Evolutionary conservation across 495 filamentous ascomycete species (phyloP), one percentile per base, ranked within the genome.

Genomic region (Chaetomidium leptoderma): DNA sequence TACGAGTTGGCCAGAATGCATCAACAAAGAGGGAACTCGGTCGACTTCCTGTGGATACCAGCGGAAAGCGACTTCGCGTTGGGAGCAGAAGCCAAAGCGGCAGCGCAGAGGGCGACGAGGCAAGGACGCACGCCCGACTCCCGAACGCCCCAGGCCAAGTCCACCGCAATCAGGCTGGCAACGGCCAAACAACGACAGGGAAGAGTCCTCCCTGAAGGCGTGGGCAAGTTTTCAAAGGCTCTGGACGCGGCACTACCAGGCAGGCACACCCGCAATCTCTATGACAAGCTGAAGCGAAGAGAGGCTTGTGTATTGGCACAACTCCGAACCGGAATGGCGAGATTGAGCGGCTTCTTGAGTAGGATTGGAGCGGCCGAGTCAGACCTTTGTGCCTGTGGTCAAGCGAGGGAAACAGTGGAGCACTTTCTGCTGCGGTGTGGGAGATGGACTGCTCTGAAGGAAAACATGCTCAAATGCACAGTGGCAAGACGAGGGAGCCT

Each of bases 361-460:
- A 53, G 57, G 44, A 71, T 74, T 49, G 63, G 65, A 43, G 61
- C 58, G 2, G 44, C 42, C 17, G 60, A 65, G 24, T 53, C 60
- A 14, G 65, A 60, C 44, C 51, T n/a, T n/a, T 60, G 64, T 59
- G 59, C 44, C 44, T n/a, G n/a, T n/a, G n/a, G n/a, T n/a, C n/a
- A n/a, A n/a, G n/a, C n/a, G n/a, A n/a, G n/a, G n/a, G n/a, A 75
- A 56, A 49, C 44, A 48, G 44, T 57, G 44, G 30, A 42, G 27
- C 44, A 71, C 63, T 72, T 72, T 45, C 64, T 70, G 24, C 68
- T 73, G 55, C 58, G 66, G 65, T 73, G 69, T 58, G 58, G 24
- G 32, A 67, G 62, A 48, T 71, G 61, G 69, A 66, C 65, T 2
- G 46, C 59, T 36, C 47, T 71, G 45, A 63, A 64, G 60, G 62